Base-by-base conservation (phyloP, 176 grass and related monocot species). In the Thalia dealbata region DNA sequence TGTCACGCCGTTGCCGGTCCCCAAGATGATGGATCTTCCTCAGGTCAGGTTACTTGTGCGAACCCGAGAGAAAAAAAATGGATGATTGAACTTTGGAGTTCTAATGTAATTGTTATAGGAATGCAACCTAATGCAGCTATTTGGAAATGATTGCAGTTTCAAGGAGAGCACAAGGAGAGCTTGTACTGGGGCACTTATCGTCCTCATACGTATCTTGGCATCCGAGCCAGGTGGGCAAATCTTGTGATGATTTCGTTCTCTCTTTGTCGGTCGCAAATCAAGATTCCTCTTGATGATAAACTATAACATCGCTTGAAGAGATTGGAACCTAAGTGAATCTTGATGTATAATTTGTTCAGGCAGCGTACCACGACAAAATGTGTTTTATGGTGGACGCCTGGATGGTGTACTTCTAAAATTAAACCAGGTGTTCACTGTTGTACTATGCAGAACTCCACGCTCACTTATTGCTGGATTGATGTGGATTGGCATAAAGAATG, bases 161-260 rank as follows among this genome's bases (percentile, higher is more conserved):
- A 88, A 84, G 85, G 84, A 3, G 70, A 81, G 54, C 90, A 97
- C 79, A 92, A 86, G 74, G 95, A 97, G 78, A 97, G 81, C 78
- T 75, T 97, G 75, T 97, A 92, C 51, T 97, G 95, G 95, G 95
- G 90, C 29, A 97, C 95, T 45, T 97, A 97, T 55, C 84, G 95
- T 65, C 87, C 95, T 46, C 86, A 97, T 88, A 81, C 88, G 48
- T 97, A 97, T 73, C 82, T 97, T 71, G 95, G 95, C 52, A 88
- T 97, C 64, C 89, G 90, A 62, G 83, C 95, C 61, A 97, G 95
- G 95, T 92, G 30, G 41, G 73, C 84, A 51, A 78, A 26, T 28
- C 62, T 61, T 16, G 18, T 16, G 1, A 28, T 45, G 28, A 43
- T 32, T 61, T 61, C 1, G 18, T 75, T 62, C 18, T 23, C 48